These are phyloP conservation scores for Fragaria iinumae DNA, from an alignment of 306 rosid genomes.

Conservation along the genomic window DNA sequence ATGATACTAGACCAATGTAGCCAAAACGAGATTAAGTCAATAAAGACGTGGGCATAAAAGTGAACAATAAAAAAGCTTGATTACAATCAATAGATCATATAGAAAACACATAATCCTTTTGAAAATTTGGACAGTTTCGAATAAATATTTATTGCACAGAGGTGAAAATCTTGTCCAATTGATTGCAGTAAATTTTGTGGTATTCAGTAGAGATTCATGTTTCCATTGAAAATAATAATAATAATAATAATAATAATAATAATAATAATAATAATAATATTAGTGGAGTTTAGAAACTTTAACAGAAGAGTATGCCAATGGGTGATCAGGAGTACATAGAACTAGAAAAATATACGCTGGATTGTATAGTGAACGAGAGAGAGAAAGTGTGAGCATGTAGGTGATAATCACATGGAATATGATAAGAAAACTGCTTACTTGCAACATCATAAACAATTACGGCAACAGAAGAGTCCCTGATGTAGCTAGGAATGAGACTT, in stretches of 20 bases:
- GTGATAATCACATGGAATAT: neutral
- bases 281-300: neutral
- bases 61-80: neutral
- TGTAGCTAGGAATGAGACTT: constrained; percentile 64
- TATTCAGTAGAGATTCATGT: neutral
- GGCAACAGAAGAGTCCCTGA: constrained; percentile 59
- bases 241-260: neutral
- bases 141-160: neutral
- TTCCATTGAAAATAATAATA: neutral
- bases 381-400: neutral
- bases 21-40: neutral
- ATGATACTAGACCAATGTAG: neutral
- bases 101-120: neutral
- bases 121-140: neutral
- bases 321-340: neutral
- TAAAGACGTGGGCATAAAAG: neutral
- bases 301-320: neutral
- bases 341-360: neutral
- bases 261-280: neutral
- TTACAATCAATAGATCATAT: neutral
- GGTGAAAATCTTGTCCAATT: neutral
- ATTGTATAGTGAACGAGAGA: too few relatives aligned
- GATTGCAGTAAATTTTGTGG: neutral
- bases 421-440: constrained; percentile 11
- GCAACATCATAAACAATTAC: constrained; percentile 57